Evolutionary conservation across 768 basidiomycete species (phyloP).

Genomic region (Clitopilus passeckerianus): DNA sequence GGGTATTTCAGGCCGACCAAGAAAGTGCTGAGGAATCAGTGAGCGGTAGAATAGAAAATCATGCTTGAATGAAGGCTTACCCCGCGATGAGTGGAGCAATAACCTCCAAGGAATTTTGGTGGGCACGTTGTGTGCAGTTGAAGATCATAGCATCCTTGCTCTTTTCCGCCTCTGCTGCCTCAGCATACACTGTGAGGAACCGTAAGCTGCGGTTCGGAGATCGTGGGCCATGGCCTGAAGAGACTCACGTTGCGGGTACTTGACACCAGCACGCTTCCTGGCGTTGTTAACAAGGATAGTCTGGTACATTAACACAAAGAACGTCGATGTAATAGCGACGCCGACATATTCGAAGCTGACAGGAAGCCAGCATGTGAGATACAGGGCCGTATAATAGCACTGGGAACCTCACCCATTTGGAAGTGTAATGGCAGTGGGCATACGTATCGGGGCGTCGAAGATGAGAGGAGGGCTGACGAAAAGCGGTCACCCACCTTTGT

Average conservation of each 20-base stretch:
- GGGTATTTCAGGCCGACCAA: not conserved
- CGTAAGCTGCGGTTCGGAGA: not conserved
- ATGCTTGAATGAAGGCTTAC: not conserved
- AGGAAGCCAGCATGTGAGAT: not conserved
- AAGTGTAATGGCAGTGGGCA: not conserved
- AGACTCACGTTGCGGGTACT: constrained; percentile 20
- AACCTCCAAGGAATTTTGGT: constrained; percentile 44
- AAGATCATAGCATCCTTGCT: not conserved
- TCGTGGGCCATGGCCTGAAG: not conserved
- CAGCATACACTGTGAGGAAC: not conserved
- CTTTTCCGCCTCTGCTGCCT: not conserved
- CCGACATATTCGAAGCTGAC: constrained; percentile 53
- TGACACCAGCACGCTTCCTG: constrained; percentile 49
- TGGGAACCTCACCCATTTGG: not conserved
- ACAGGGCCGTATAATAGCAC: not conserved
- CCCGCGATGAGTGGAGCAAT: not conserved
- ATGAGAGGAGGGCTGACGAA: no score
- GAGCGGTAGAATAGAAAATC: not conserved
- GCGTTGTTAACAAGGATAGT: constrained; percentile 28
- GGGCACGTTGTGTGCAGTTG: constrained; percentile 26
- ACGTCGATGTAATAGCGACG: constrained; percentile 47
- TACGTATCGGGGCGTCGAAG: no score
- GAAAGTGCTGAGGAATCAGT: not conserved
- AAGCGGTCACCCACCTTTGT: no score
- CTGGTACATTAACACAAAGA: constrained; percentile 50